phyloP scores from a whole-genome alignment of 2,329 filamentous ascomycete genomes.

The Nothophoma quercina region DNA sequence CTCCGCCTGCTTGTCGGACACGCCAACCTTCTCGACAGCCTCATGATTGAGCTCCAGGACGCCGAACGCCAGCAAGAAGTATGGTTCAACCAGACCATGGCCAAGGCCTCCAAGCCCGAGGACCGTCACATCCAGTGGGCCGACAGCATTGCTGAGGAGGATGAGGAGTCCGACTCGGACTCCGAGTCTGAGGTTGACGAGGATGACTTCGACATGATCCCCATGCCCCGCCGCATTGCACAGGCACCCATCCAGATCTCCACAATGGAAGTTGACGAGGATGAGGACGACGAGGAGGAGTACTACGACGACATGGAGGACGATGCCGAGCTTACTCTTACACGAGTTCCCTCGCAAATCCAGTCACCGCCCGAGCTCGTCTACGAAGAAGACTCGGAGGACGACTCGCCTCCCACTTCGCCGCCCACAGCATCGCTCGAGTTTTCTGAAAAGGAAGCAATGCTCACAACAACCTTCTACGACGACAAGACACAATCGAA shows the following conservation, averaged over 20 bases:
- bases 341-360: slow-evolving; percentile 53
- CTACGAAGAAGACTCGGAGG: slow-evolving; percentile 58
- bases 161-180: slow-evolving; percentile 64
- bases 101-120: slow-evolving; percentile 69
- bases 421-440: slow-evolving; percentile 55
- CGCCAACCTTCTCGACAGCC: slow-evolving; percentile 94
- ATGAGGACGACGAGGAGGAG: slow-evolving; percentile 52
- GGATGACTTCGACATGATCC: slow-evolving; percentile 57
- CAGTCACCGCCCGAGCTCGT: slow-evolving; percentile 59
- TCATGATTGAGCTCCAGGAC: slow-evolving; percentile 91
- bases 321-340: slow-evolving; percentile 56
- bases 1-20: slow-evolving; percentile 95
- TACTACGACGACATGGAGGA: slow-evolving; percentile 58
- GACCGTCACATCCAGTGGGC: slow-evolving; percentile 87
- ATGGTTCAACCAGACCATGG: slow-evolving; percentile 97
- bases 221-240: slow-evolving; percentile 50
- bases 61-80: slow-evolving; percentile 95
- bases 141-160: slow-evolving; percentile 77
- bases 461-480: slow-evolving; percentile 57
- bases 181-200: slow-evolving; percentile 64
- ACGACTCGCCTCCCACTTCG: slow-evolving; percentile 57
- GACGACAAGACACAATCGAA: slow-evolving; percentile 47
- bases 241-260: slow-evolving; percentile 54
- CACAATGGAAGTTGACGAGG: slow-evolving; percentile 52
- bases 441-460: slow-evolving; percentile 56